Base-by-base conservation (phyloP, 129 eudicot genomes). In the Glebionis coronaria region DNA sequence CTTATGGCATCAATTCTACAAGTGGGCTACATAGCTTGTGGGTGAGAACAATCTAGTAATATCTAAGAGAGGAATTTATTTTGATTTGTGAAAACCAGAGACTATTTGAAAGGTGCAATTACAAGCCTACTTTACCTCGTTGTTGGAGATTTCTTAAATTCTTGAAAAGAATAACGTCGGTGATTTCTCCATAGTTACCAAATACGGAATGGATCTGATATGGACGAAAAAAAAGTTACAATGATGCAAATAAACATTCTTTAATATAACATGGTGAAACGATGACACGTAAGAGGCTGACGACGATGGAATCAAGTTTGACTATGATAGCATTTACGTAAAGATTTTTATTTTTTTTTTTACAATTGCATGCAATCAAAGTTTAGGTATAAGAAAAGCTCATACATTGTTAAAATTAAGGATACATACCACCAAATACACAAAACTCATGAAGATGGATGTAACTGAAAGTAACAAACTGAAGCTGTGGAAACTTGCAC, bases 161-260 rank as follows among this genome's bases (percentile, higher is more conserved):
- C 87, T 72, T 81, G 72, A 82, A 77, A 60, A 82, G 76, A 65
- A 92, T 80, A 63, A 92, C 87, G 76, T 92, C 98, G 21, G 60
- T 50, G 76, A 88, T 75, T 55, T 73, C 51, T 73, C 98, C 98
- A 72, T 81, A 63, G 40, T 81, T 74, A 61, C 85, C 91, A 72
- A 88, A 92, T 76, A 85, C 45, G 25, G 73, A 74, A 9, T 73
- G 79, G 53, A 91, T 71, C 97, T 91, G 83, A 72, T 38, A 58
- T 50, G 61, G 55, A 67, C 23, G 72, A n/a, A 44, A 67, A 70
- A 42, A 38, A 23, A 25, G 29, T 16, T 50, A 14, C 5, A 18
- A 45, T 46, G 20, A 45, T 23, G 55, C 42, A 69, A 51, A 73
- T 44, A 9, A 12, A 50, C 12, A 50, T 51, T 46, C 42, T 14